Evolutionary conservation across 2,329 filamentous ascomycete species (phyloP).

Genomic region (Diatrype stigma): DNA sequence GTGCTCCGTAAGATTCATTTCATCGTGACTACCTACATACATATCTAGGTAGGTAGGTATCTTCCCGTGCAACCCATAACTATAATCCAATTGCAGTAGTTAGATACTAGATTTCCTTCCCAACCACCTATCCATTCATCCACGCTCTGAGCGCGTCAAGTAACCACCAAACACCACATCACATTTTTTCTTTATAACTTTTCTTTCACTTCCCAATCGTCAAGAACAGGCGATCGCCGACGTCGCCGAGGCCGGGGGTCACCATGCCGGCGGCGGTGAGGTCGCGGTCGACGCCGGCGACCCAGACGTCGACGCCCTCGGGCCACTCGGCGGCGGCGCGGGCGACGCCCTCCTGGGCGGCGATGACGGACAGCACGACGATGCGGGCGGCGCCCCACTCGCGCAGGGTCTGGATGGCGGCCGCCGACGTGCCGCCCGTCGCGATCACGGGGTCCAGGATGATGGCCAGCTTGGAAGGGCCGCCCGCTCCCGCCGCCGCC

Average conservation of each 20-base stretch:
- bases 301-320: slow-evolving; percentile 73
- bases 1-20: too few species aligned
- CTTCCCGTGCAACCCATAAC: too few species aligned
- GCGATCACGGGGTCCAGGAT: slow-evolving; percentile 91
- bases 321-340: slow-evolving; percentile 74
- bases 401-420: slow-evolving; percentile 80
- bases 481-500: too few species aligned
- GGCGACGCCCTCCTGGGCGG: slow-evolving; percentile 64
- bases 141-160: too few species aligned
- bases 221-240: slow-evolving; percentile 85
- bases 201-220: slow-evolving; percentile 87
- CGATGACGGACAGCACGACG: slow-evolving; percentile 71
- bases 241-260: slow-evolving; percentile 82
- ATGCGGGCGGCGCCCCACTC: slow-evolving; percentile 90
- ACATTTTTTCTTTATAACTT: too few species aligned
- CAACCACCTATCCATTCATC: too few species aligned
- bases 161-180: too few species aligned
- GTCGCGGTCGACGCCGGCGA: slow-evolving; percentile 72
- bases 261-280: slow-evolving; percentile 83
- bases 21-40: too few species aligned
- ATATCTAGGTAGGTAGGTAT: background rate
- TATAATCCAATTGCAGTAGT: too few species aligned
- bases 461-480: slow-evolving; percentile 62
- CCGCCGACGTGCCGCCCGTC: slow-evolving; percentile 83
- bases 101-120: too few species aligned